Percentiles rank a stretch among this genome's conserved stretches.
These are phyloP conservation scores for Ustulina deusta DNA, from an alignment of 2,329 filamentous ascomycete species.

Conservation along the genomic window DNA sequence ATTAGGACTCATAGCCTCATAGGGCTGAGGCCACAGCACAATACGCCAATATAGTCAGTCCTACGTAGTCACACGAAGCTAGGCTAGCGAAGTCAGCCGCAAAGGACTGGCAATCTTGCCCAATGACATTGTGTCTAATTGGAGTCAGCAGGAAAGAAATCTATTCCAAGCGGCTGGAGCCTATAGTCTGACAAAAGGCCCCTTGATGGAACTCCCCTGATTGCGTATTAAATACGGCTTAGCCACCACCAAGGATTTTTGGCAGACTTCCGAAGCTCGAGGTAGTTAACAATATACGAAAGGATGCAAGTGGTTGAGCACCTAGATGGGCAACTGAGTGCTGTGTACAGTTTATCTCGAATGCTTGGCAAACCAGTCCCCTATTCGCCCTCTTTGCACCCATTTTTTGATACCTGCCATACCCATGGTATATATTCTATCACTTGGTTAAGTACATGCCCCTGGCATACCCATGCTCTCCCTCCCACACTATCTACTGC, in stretches of 20 bases:
- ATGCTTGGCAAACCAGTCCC: no score
- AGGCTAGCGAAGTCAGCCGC: background rate
- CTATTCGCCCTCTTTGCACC: no score
- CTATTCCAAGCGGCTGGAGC: background rate
- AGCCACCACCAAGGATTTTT: background rate
- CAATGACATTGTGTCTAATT: background rate
- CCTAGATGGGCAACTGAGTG: no score
- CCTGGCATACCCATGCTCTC: no score
- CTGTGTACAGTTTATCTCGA: no score
- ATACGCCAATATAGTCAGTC: background rate
- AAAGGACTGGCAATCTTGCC: conserved; percentile 1
- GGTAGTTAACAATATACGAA: no score
- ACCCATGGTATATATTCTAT: no score
- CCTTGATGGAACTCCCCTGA: background rate
- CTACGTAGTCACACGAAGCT: background rate
- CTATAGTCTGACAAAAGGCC: background rate
- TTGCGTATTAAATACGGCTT: background rate
- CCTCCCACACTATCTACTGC: no score
- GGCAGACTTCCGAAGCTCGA: background rate
- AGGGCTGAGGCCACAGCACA: conserved; percentile 26
- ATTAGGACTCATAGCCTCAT: conserved; percentile 13
- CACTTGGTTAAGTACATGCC: no score
- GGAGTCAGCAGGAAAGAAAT: conserved; percentile 13
- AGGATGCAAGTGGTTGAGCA: no score
- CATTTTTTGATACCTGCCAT: no score